Base-by-base conservation (phyloP, 768 basidiomycete species). In the Cystoderma amianthinum region DNA sequence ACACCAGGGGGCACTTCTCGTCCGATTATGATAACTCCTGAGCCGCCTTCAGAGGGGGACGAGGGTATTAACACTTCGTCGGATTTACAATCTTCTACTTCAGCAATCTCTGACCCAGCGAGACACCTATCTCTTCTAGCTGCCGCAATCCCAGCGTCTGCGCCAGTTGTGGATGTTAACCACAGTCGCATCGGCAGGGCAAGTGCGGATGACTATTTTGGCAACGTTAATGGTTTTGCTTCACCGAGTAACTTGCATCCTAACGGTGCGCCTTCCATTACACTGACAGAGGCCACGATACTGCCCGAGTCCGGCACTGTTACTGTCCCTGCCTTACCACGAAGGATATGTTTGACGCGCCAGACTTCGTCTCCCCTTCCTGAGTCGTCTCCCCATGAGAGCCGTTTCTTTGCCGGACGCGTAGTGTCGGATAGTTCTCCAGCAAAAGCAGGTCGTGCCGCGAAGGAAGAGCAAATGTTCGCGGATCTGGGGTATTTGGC, bases 391-490 rank as follows among this genome's bases (percentile, higher is more conserved):
- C 59, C 49, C 7, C 63, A 49, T 44, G 71, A 59, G 38, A 53
- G 49, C 30, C 62, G 46, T 36, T 58, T 53, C 48, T 56, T 52
- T 38, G 67, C 58, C 41, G 65, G 48, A 32, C 53, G 58, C 46
- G 48, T 55, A 23, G 47, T 47, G 35, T 60, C 48, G 50, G 69
- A 59, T 28, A 57, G 48, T 22, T 43, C 56, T 5, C 44, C 55
- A 15, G 48, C 56, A 11, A 64, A 63, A 47, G 57, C 64, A 12
- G 67, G 69, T 32, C 77, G 74, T 38, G 74, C 69, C 4, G 72
- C 68, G 42, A 84, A 77, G 55, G 85, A 85, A 53, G 82, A 81
- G 47, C 76, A 80, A 37, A 76, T 76, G 68, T 87, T 76, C 48
- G 52, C 53, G 34, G 78, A 79, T 39, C 61, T 76, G 44, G 82